Percentiles rank a stretch among this genome's conserved stretches.
Conservation (phyloP, 2,329 filamentous ascomycete genomes). For the Trichoderma pleuroti region DNA sequence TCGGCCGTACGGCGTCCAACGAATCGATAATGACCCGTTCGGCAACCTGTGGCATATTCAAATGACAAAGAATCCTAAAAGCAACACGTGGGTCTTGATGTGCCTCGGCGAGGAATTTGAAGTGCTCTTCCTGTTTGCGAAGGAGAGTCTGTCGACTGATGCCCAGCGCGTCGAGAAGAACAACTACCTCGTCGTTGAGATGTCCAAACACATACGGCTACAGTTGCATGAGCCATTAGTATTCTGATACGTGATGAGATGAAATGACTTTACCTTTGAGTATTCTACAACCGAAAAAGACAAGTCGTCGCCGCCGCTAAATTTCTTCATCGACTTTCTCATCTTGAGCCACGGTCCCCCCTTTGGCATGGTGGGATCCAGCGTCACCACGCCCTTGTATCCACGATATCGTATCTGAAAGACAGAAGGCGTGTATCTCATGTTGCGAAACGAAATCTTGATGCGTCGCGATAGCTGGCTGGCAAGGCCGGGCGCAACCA, state of each 20-base stretch:
- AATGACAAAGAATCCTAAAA: slow-evolving; percentile 37
- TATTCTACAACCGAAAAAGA: slow-evolving; percentile 39
- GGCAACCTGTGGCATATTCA: slow-evolving; percentile 33
- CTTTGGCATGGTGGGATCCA: slow-evolving; percentile 32
- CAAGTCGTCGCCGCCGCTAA: slow-evolving; percentile 35
- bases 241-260: background rate
- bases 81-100: slow-evolving; percentile 27
- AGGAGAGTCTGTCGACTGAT: slow-evolving; percentile 31
- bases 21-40: slow-evolving; percentile 38
- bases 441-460: slow-evolving; percentile 35
- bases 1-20: slow-evolving; percentile 30
- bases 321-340: slow-evolving; percentile 40
- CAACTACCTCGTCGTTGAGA: slow-evolving; percentile 41
- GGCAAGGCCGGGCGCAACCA: slow-evolving; percentile 34
- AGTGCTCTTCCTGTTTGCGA: slow-evolving; percentile 35
- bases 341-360: slow-evolving; percentile 25
- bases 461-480: slow-evolving; percentile 31
- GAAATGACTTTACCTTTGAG: slow-evolving; percentile 33
- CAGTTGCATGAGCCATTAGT: background rate
- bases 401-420: slow-evolving; percentile 42
- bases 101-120: slow-evolving; percentile 32
- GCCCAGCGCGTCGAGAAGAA: slow-evolving; percentile 37
- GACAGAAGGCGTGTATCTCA: slow-evolving; percentile 38
- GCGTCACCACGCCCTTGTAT: slow-evolving; percentile 41
- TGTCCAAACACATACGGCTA: slow-evolving; percentile 39